Evolutionary conservation across 208 protist genomes (phyloP).

Genomic region (Leishmania aethiopica): DNA sequence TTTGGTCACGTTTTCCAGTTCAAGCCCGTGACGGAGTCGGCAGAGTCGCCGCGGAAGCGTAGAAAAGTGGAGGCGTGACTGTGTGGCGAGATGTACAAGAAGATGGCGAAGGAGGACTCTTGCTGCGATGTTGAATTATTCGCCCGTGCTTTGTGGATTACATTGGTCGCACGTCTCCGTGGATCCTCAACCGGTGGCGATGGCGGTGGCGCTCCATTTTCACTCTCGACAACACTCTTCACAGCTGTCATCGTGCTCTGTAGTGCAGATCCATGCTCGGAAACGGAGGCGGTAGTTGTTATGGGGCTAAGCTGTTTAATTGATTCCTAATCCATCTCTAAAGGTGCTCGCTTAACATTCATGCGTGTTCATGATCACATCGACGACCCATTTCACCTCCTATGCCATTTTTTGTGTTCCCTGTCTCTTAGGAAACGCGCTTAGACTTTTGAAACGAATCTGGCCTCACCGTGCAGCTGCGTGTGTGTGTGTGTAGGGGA

Average conservation of each 20-base stretch:
- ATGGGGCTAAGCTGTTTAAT: slow-evolving; percentile 3
- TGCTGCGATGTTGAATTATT: background rate
- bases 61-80: slow-evolving; percentile 23
- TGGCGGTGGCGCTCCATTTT: background rate
- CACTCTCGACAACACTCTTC: too few species aligned
- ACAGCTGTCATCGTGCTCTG: background rate
- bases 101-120: background rate
- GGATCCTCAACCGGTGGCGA: background rate
- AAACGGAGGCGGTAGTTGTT: background rate
- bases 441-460: background rate
- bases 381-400: too few species aligned
- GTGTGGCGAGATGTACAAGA: background rate
- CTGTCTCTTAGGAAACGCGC: too few species aligned
- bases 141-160: background rate
- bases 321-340: background rate
- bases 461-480: background rate
- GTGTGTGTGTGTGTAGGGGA: background rate
- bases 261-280: too few species aligned
- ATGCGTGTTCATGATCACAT: too few species aligned
- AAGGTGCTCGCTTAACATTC: background rate
- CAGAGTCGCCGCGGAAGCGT: slow-evolving; percentile 18
- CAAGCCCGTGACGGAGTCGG: background rate
- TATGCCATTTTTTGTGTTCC: background rate
- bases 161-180: background rate
- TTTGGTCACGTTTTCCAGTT: slow-evolving; percentile 73